Evolutionary conservation across 202 grass and related monocot genomes (phyloP).

Genomic region (Hordeum pubiflorum): DNA sequence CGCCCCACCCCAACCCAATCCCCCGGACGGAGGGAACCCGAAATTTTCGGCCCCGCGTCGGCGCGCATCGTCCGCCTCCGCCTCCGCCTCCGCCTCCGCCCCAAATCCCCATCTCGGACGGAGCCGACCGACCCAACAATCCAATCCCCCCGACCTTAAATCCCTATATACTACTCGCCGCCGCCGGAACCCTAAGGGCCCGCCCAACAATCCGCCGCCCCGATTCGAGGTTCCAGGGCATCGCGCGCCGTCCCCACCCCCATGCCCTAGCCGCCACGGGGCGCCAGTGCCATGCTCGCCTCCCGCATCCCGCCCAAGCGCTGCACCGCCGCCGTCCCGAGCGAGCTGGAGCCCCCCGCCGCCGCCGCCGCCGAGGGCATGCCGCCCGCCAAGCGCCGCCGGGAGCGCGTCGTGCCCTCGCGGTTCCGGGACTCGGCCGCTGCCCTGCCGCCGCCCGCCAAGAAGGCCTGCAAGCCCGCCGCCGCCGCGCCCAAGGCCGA

Average conservation of each 20-base stretch:
- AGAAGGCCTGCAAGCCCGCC: conserved; percentile 17
- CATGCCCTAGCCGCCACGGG: conserved; percentile 26
- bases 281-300: conserved; percentile 22
- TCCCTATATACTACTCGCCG: neutral
- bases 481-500: neutral
- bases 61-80: neutral
- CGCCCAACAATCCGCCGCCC: neutral
- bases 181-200: conserved; percentile 22
- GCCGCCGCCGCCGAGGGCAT: conserved; percentile 11
- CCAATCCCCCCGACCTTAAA: neutral
- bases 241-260: neutral
- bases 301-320: conserved; percentile 60
- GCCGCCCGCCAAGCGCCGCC: conserved; percentile 35
- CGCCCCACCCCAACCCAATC: conserved; percentile 7
- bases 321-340: conserved; percentile 39
- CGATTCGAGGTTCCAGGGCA: conserved; percentile 19
- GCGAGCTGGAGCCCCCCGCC: conserved; percentile 5
- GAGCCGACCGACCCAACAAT: neutral
- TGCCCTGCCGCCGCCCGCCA: neutral
- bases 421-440: conserved; percentile 37
- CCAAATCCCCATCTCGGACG: conserved; percentile 3
- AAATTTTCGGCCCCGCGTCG: conserved; percentile 8
- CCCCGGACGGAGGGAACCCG: conserved; percentile 27
- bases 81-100: neutral
- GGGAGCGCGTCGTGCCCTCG: conserved; percentile 47